A percentile compares a stretch with the other conserved stretches of the same genome.
Conservation (phyloP, 2,329 filamentous ascomycete genomes). For the Arthrobotrys sphaeroides region DNA sequence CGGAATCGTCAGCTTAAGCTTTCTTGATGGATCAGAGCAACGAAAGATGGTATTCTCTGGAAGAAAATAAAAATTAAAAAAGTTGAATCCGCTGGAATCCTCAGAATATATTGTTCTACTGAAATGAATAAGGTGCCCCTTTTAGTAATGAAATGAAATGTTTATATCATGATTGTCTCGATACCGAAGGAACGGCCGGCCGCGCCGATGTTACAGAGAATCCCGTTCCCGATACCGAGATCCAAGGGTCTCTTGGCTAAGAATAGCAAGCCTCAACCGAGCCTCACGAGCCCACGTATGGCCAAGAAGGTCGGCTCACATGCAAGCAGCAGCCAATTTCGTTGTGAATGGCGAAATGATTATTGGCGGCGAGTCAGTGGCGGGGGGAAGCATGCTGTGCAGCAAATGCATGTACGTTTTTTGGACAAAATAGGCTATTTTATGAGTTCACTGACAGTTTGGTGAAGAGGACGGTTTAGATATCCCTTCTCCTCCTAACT, state of each 20-base stretch:
- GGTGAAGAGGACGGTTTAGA: no score
- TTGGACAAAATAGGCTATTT: neutral
- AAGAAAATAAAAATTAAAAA: neutral
- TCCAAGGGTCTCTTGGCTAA: slow-evolving; percentile 40
- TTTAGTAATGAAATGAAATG: neutral
- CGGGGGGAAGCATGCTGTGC: no score
- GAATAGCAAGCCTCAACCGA: slow-evolving; percentile 43
- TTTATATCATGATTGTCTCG: slow-evolving; percentile 5
- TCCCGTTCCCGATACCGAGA: slow-evolving; percentile 46
- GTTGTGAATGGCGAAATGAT: neutral
- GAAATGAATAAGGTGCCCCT: neutral
- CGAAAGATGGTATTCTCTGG: no score
- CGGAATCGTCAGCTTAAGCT: no score
- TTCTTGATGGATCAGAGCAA: no score
- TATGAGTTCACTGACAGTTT: neutral
- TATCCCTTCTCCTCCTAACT: no score
- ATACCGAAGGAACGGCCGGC: neutral
- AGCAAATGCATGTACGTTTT: neutral
- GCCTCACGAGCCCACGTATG: slow-evolving; percentile 21
- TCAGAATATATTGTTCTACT: neutral
- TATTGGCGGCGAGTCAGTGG: neutral
- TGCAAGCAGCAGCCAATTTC: slow-evolving; percentile 15
- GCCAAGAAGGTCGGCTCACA: slow-evolving; percentile 8
- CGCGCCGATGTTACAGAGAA: slow-evolving; percentile 22
- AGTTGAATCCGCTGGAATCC: neutral